Evolutionary conservation across 1,139 yeast species (phyloP).

Genomic region (Arxiozyma bovina): DNA sequence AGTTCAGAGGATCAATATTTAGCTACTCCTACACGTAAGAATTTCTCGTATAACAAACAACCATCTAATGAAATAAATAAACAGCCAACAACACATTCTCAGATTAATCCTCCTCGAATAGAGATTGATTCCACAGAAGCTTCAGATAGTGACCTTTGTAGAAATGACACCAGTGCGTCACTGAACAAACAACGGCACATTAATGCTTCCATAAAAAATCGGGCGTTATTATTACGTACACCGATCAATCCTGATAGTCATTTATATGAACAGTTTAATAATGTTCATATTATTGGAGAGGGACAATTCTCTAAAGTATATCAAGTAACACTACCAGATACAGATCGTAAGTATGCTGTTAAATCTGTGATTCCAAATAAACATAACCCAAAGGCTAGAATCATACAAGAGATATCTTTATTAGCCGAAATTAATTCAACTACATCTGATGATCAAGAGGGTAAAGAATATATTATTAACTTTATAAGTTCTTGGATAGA

Average conservation of each 20-base stretch:
- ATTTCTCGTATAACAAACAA: conserved; percentile 2
- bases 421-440: conserved; percentile 22
- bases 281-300: conserved; percentile 61
- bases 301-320: conserved; percentile 90
- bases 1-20: conserved; percentile 4
- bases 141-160: not conserved
- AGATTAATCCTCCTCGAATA: not conserved
- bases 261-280: conserved; percentile 58
- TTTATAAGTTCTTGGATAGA: conserved; percentile 82
- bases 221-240: not conserved
- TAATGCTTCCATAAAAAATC: conserved; percentile 4
- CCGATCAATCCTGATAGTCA: conserved; percentile 34
- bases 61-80: not conserved
- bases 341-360: conserved; percentile 59
- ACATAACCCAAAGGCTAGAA: conserved; percentile 29
- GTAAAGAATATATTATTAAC: conserved; percentile 70
- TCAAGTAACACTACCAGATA: conserved; percentile 57
- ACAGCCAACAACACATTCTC: not conserved
- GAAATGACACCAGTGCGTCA: not conserved
- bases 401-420: conserved; percentile 34
- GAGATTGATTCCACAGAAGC: not conserved
- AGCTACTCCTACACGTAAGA: conserved; percentile 20
- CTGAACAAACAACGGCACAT: conserved; percentile 5
- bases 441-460: conserved; percentile 47
- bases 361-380: conserved; percentile 56